Conservation (phyloP, 2,329 filamentous ascomycete genomes). For the Pleurostoma richardsiae region DNA sequence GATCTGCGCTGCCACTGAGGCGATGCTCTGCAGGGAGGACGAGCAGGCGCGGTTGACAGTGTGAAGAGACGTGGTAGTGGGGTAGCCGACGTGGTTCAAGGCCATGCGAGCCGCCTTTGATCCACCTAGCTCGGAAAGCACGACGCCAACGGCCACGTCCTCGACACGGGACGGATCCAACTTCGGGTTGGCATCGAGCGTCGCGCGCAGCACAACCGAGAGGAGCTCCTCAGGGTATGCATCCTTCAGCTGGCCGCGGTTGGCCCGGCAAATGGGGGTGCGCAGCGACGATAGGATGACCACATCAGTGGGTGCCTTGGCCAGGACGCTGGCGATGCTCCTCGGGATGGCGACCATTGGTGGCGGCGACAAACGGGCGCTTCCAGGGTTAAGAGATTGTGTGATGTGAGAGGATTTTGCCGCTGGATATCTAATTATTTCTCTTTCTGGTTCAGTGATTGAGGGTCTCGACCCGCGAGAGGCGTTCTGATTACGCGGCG, state of each 20-base stretch:
- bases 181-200: constrained; percentile 65
- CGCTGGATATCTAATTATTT: no score
- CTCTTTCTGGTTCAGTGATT: no score
- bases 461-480: no score
- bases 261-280: constrained; percentile 78
- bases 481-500: no score
- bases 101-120: constrained; percentile 90
- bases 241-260: constrained; percentile 80
- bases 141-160: constrained; percentile 82
- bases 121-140: constrained; percentile 86
- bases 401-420: no score
- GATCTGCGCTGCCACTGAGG: constrained; percentile 69
- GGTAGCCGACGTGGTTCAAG: constrained; percentile 75
- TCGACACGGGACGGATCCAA: constrained; percentile 66
- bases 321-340: constrained; percentile 70
- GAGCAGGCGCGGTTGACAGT: constrained; percentile 88
- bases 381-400: no score
- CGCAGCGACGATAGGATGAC: constrained; percentile 89
- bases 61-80: constrained; percentile 68
- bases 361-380: no score
- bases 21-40: constrained; percentile 72
- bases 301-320: constrained; percentile 74
- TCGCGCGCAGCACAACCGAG: constrained; percentile 59
- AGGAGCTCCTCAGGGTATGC: constrained; percentile 90
- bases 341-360: constrained; percentile 46